Conservation (phyloP, 2,329 filamentous ascomycete species). For the Chaetomium olivaceum region DNA sequence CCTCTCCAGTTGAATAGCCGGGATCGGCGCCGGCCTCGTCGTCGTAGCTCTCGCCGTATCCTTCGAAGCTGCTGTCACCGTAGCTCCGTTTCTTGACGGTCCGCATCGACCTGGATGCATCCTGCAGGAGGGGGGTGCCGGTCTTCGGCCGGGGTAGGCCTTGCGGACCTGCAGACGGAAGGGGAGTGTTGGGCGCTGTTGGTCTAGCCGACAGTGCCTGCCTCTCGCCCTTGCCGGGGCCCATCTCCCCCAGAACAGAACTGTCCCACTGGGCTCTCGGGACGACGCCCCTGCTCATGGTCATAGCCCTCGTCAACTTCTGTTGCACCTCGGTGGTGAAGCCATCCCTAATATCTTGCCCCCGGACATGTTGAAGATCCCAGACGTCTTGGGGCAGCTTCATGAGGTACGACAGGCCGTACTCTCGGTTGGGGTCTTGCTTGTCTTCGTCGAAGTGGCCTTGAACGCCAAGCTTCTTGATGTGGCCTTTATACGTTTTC, state of each 20-base stretch:
- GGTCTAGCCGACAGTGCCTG: conserved; percentile 47
- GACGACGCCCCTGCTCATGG: conserved; percentile 59
- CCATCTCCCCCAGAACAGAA: conserved; percentile 59
- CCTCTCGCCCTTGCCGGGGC: conserved; percentile 45
- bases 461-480: conserved; percentile 62
- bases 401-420: conserved; percentile 56
- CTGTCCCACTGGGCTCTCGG: conserved; percentile 58
- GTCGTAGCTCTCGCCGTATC: conserved; percentile 73
- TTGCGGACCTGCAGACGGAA: conserved; percentile 37
- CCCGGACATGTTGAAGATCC: conserved; percentile 55
- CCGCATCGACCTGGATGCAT: conserved; percentile 58
- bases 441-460: conserved; percentile 63
- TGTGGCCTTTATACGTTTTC: conserved; percentile 69
- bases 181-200: conserved; percentile 56
- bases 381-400: conserved; percentile 57
- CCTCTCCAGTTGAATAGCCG: conserved; percentile 72
- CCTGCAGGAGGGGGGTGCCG: conserved; percentile 44
- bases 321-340: conserved; percentile 48
- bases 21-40: conserved; percentile 60
- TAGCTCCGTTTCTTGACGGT: conserved; percentile 73
- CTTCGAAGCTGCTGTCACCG: conserved; percentile 71
- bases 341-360: conserved; percentile 57
- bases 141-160: conserved; percentile 43
- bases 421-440: conserved; percentile 53
- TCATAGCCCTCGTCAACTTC: conserved; percentile 52